These are phyloP conservation scores for Voacanga thouarsii DNA, from an alignment of 257 asterid genomes.

Conservation along the genomic window DNA sequence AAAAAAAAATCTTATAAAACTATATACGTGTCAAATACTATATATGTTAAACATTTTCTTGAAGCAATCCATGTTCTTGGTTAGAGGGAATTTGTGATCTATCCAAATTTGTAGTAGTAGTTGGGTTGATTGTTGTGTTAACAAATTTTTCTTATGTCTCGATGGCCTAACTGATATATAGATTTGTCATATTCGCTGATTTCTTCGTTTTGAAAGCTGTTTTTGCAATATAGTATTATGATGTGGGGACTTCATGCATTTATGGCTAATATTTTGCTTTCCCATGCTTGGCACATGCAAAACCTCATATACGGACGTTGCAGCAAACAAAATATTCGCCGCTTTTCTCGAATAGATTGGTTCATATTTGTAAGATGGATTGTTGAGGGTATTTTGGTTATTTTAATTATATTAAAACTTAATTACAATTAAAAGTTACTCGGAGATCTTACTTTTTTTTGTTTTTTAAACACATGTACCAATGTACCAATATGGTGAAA, in stretches of 20 bases:
- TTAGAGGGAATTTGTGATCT: conserved; percentile 14
- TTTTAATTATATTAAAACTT: neutral
- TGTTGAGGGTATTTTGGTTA: conserved; percentile 8
- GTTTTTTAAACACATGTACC: neutral
- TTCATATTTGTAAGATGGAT: neutral
- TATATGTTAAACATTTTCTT: conserved; percentile 7
- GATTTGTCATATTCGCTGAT: conserved; percentile 26
- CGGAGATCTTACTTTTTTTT: neutral
- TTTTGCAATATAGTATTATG: conserved; percentile 20
- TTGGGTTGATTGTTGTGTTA: conserved; percentile 35
- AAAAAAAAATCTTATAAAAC: neutral
- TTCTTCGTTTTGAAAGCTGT: conserved; percentile 15
- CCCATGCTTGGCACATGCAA: conserved; percentile 52
- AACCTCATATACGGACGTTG: neutral
- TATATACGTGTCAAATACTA: no score
- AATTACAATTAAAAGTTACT: neutral
- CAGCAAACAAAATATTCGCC: neutral
- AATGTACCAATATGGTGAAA: no score
- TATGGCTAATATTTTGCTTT: conserved; percentile 32
- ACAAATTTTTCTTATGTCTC: conserved; percentile 26
- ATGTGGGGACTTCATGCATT: neutral
- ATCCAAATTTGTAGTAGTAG: conserved; percentile 23
- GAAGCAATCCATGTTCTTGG: conserved; percentile 41
- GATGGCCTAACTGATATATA: conserved; percentile 45
- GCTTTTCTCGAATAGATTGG: neutral